Conservation (phyloP, 1,284 basidiomycete species). For the Salmacisia buchloeana region DNA sequence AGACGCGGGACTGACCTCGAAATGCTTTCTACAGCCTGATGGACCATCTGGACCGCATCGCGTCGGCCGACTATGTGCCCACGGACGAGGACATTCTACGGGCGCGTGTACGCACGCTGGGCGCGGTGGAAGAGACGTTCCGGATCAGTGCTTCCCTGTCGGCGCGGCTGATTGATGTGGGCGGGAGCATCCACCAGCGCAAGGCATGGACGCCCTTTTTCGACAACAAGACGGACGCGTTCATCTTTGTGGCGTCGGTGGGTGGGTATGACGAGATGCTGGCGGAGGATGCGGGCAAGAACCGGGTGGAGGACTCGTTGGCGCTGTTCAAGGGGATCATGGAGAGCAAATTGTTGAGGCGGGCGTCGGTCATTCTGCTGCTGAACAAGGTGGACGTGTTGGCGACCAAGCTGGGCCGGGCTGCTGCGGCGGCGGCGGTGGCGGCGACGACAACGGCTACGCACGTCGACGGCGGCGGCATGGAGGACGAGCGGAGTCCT, state of each 20-base stretch:
- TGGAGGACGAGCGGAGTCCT: background rate
- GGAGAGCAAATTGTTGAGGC: slow-evolving; percentile 17
- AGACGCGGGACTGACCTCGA: no score
- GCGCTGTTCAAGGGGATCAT: slow-evolving; percentile 25
- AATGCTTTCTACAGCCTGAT: slow-evolving; percentile 20
- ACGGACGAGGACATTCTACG: slow-evolving; percentile 33
- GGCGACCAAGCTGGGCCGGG: slow-evolving; percentile 18
- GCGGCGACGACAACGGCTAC: background rate
- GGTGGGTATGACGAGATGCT: slow-evolving; percentile 34
- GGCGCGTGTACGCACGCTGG: slow-evolving; percentile 34
- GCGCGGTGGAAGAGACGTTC: slow-evolving; percentile 27
- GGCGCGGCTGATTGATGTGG: slow-evolving; percentile 36
- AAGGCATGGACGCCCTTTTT: slow-evolving; percentile 28
- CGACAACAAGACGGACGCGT: slow-evolving; percentile 20
- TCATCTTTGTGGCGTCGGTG: slow-evolving; percentile 39
- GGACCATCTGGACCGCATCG: slow-evolving; percentile 22
- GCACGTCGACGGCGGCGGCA: background rate
- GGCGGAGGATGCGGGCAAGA: slow-evolving; percentile 21
- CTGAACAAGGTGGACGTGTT: slow-evolving; percentile 39
- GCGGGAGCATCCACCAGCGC: slow-evolving; percentile 25
- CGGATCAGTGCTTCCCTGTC: slow-evolving; percentile 17
- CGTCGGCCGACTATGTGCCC: slow-evolving; percentile 12
- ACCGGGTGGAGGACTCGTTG: slow-evolving; percentile 27
- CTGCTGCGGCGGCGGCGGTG: background rate
- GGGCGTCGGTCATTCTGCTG: slow-evolving; percentile 30